Base-by-base conservation (phyloP, 352 stramenopile genomes). In the Pythium graminicola region DNA sequence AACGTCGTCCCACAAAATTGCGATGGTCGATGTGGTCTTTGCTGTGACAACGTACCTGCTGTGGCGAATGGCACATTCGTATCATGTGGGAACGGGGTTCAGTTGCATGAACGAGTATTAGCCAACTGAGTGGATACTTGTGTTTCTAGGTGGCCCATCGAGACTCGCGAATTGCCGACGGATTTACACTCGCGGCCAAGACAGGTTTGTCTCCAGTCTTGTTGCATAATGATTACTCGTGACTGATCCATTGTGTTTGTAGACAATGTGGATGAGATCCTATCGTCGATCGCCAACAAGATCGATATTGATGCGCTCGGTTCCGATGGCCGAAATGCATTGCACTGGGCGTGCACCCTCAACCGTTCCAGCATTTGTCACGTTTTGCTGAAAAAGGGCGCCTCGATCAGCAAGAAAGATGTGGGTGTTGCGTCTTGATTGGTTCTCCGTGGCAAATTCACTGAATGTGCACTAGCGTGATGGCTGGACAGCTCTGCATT, bases 331-430 rank as follows among this genome's bases (percentile, higher is more conserved):
- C 81, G 81, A 58, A 92, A 92, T 56, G 78, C 76, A 6, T 54
- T 92, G 4, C 81, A 92, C 60, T 92, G 81, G 78, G 78, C 76
- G 8, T 89, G 77, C 17, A 87, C 78, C 3, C 54, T 92, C 36
- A 81, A 87, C 42, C 72, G 81, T 24, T 80, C 75, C 6, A 87
- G 74, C 27, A 87, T 89, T 39, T 87, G 78, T 35, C 78, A 89
- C 45, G 67, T 92, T n/a, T 45, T 92, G 36, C 71, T 92, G 6
- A 89, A 89, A 55, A 89, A 92, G 60, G 78, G 78, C 43, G 78
- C 81, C 4, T 80, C 65, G 8, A 62, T 90, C 41, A 86, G 76
- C 42, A 84, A 77, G 62, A 86, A 89, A 68, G 81, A 90, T 46
- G 77, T 89, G 43, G 20, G 50, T 5, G 20, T 13, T n/a, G n/a